Evolutionary conservation across 495 filamentous ascomycete species (phyloP), one percentile per base, ranked within the genome.

Genomic region (Parmelia sp.): DNA sequence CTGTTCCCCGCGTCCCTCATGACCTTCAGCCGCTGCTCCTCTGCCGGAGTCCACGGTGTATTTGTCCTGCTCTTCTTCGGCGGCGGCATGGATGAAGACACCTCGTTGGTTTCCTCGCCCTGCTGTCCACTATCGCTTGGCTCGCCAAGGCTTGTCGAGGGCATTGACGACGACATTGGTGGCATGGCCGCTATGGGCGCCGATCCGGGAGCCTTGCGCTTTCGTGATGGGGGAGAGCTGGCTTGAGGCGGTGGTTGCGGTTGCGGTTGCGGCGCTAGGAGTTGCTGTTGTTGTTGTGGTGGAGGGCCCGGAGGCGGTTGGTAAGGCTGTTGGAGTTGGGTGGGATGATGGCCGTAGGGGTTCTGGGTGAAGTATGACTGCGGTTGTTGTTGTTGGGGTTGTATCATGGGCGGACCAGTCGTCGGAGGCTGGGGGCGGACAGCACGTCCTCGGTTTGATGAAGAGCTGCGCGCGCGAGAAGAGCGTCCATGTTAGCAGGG

Each of bases 11-110:
- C 84, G 75, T 97, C 94, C 65, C 94, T 84, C 93, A 98, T 91
- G 59, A 80, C 82, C 82, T 97, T 97, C 70, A 98, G 76, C 58
- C 91, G 78, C 74, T 92, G 89, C 76, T 98, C 94, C 75, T 98
- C 94, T 35, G 88, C 88, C 5, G 94, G 90, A 0, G 92, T 96
- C 94, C 94, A 98, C 14, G 94, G 94, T 9, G 94, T 98, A 71
- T 98, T 98, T 21, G 94, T 97, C 65, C 94, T 79, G 68, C 90
- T 92, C 79, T 96, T 96, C 57, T 85, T 84, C 0, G 88, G 87
- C 3, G 88, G 83, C 12, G 80, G 74, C 63, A 79, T 74, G 27
- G 77, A 66, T 39, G 75, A 64, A 37, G 73, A 72, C 17, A 76
- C 57, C 31, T 74, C 66, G 29, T 66, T 65, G 23, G 67, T 65